Evolutionary conservation across 257 asterid species (phyloP).

Genomic region (Gentiana straminea): DNA sequence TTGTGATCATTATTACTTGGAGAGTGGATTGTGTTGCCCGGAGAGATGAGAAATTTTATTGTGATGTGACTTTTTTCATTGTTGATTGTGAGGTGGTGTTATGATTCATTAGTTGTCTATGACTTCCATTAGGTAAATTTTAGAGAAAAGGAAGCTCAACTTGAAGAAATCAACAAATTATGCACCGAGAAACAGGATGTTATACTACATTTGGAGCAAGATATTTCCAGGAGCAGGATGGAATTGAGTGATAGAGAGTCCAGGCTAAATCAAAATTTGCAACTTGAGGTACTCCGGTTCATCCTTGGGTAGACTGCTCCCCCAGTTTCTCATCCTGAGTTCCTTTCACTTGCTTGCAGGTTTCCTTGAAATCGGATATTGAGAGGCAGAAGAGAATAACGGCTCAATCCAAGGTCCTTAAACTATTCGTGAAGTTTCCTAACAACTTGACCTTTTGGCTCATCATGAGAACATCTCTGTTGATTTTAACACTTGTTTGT

Average conservation of each 20-base stretch:
- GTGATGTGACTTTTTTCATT: too few relatives aligned
- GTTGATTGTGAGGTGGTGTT: too few relatives aligned
- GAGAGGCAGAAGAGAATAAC: slow-evolving; percentile 21
- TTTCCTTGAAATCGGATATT: slow-evolving; percentile 41
- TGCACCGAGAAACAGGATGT: slow-evolving; percentile 55
- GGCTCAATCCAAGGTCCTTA: slow-evolving; percentile 6
- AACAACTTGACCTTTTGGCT: too few relatives aligned
- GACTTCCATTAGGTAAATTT: slow-evolving; percentile 3
- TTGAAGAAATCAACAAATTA: slow-evolving; percentile 49
- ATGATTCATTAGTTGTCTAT: too few relatives aligned
- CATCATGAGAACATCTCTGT: too few relatives aligned
- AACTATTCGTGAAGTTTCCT: too few relatives aligned
- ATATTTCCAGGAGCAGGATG: slow-evolving; percentile 41
- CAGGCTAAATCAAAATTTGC: slow-evolving; percentile 44
- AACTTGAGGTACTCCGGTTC: slow-evolving; percentile 21
- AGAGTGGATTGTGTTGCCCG: too few relatives aligned
- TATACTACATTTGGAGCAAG: slow-evolving; percentile 48
- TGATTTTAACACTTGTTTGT: too few relatives aligned
- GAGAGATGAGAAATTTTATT: too few relatives aligned
- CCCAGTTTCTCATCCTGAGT: too few relatives aligned
- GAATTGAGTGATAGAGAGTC: slow-evolving; percentile 55
- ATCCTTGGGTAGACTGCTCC: too few relatives aligned
- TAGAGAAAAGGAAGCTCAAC: slow-evolving; percentile 53
- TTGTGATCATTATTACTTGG: too few relatives aligned
- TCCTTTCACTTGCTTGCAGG: background rate